These are phyloP conservation scores for Gossypium schwendimanii DNA, from an alignment of 441 rosid genomes.

Conservation along the genomic window DNA sequence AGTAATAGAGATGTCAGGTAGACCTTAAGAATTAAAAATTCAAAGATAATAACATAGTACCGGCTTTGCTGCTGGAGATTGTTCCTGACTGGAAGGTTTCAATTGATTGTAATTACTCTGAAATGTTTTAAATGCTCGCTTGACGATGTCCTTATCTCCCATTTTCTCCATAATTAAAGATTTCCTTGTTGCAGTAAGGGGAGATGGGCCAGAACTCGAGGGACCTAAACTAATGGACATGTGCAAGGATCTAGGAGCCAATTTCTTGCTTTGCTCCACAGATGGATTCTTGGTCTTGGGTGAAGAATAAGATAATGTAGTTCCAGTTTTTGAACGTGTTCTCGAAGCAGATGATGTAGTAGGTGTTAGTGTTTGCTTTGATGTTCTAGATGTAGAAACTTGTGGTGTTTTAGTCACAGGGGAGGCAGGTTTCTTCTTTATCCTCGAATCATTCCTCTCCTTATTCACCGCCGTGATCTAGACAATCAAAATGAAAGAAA, in stretches of 20 bases:
- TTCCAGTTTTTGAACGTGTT: constrained; percentile 37
- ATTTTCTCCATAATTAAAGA: constrained; percentile 86
- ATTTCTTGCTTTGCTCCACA: constrained; percentile 44
- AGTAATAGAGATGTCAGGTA: constrained; percentile 3
- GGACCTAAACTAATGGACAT: constrained; percentile 51
- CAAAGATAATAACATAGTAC: constrained; percentile 25
- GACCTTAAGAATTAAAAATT: constrained; percentile 1
- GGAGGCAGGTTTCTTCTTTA: constrained; percentile 50
- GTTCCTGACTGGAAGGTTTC: constrained; percentile 37
- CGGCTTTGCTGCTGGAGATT: constrained; percentile 45
- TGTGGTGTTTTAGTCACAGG: constrained; percentile 36
- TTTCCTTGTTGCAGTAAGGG: constrained; percentile 40
- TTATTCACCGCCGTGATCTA: constrained; percentile 40
- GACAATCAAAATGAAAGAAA: constrained; percentile 9
- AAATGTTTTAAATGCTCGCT: constrained; percentile 82
- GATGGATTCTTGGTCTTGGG: constrained; percentile 30
- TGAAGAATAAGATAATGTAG: constrained; percentile 21
- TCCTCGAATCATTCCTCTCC: constrained; percentile 31
- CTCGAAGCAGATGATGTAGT: constrained; percentile 32
- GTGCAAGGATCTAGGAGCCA: constrained; percentile 67
- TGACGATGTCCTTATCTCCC: constrained; percentile 97
- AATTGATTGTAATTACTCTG: constrained; percentile 48
- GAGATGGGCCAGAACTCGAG: constrained; percentile 33
- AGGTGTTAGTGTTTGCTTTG: constrained; percentile 41
- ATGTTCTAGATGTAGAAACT: constrained; percentile 38